Percentiles rank a stretch among this genome's conserved stretches.
These are phyloP conservation scores for Leccinum imitatum DNA, from an alignment of 768 basidiomycete species.

Conservation along the genomic window DNA sequence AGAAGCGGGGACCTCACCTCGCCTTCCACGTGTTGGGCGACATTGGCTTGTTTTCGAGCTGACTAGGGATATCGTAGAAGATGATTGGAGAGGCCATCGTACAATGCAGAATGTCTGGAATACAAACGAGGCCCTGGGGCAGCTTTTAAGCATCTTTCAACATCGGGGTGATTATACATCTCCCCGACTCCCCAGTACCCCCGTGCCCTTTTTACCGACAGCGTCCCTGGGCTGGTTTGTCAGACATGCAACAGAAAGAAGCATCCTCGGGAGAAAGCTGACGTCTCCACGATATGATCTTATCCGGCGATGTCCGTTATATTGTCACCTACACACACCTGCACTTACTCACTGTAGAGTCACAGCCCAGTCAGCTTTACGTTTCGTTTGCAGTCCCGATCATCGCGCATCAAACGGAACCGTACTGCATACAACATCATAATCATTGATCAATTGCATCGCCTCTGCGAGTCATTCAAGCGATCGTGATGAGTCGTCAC, in stretches of 20 bases:
- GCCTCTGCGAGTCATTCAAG: not conserved
- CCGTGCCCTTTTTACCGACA: slow-evolving; percentile 6
- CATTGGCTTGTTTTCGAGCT: slow-evolving; percentile 17
- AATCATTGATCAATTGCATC: not conserved
- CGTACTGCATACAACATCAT: not conserved
- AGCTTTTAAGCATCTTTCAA: no score
- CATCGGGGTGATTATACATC: not conserved
- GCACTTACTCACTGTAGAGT: not conserved
- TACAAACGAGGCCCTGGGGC: no score
- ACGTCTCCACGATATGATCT: not conserved
- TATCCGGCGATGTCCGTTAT: not conserved
- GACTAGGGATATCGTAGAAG: slow-evolving; percentile 48
- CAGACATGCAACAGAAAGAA: not conserved
- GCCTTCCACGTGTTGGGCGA: slow-evolving; percentile 49
- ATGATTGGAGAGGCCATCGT: slow-evolving; percentile 34
- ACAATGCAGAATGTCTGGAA: not conserved
- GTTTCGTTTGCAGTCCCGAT: not conserved
- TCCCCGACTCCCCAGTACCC: not conserved
- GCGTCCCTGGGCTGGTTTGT: not conserved
- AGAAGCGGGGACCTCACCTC: slow-evolving; percentile 29
- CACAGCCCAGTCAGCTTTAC: not conserved
- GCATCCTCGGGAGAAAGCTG: not conserved
- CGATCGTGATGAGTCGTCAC: not conserved
- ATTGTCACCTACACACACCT: not conserved
- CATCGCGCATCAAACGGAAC: not conserved